Percentiles rank a stretch among this genome's conserved stretches.
These are phyloP conservation scores for Seiridium cupressi DNA, from an alignment of 2,329 filamentous ascomycete genomes.

Conservation along the genomic window DNA sequence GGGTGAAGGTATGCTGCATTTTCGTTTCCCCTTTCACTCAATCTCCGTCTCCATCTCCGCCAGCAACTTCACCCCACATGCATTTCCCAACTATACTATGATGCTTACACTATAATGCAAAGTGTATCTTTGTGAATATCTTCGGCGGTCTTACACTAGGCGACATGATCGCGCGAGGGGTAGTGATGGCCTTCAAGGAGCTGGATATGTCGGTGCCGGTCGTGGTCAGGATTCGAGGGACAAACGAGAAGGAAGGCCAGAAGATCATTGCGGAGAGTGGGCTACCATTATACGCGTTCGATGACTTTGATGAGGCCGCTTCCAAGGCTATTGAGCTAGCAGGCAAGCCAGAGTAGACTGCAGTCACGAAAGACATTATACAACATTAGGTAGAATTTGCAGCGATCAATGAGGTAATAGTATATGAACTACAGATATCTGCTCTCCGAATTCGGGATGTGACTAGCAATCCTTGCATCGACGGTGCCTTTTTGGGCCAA, in stretches of 20 bases:
- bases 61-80: not conserved
- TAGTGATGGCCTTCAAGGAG: conserved; percentile 71
- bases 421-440: no score
- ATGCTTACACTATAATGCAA: no score
- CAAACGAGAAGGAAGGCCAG: conserved; percentile 70
- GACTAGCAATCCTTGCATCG: no score
- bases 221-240: conserved; percentile 74
- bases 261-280: conserved; percentile 68
- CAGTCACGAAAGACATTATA: no score
- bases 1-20: conserved; percentile 67
- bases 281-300: conserved; percentile 67
- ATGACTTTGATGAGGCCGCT: conserved; percentile 73
- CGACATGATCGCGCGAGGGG: conserved; percentile 78
- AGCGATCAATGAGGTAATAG: no score
- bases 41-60: not conserved
- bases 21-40: not conserved
- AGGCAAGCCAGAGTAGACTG: conserved; percentile 14
- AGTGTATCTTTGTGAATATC: conserved; percentile 55
- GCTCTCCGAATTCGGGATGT: no score
- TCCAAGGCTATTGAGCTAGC: conserved; percentile 63
- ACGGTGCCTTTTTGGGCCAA: no score
- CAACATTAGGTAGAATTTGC: no score
- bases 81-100: no score
- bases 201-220: conserved; percentile 66
- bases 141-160: conserved; percentile 63